Evolutionary conservation across 441 rosid genomes (phyloP).

Genomic region (Dalechampia spathulata): DNA sequence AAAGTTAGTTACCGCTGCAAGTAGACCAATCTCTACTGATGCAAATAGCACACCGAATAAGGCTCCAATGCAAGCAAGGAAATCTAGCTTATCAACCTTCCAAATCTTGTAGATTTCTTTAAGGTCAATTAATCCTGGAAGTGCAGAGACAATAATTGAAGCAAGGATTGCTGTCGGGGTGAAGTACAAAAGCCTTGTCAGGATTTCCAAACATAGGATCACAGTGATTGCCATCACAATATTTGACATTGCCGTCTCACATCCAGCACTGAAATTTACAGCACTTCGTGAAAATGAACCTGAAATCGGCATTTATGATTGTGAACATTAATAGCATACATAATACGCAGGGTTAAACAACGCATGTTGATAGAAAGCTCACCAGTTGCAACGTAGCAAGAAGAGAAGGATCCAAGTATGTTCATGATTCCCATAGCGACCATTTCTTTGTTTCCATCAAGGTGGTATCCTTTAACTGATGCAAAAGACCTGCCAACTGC

Average conservation of each 20-base stretch:
- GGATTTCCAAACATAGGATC: slow-evolving; percentile 44
- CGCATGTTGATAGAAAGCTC: slow-evolving; percentile 14
- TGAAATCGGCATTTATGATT: slow-evolving; percentile 11
- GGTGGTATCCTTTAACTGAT: slow-evolving; percentile 63
- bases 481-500: slow-evolving; percentile 91
- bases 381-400: slow-evolving; percentile 93
- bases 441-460: slow-evolving; percentile 93
- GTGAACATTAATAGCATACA: too few relatives aligned
- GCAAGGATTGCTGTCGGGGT: slow-evolving; percentile 78
- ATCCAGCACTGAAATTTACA: slow-evolving; percentile 76
- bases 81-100: slow-evolving; percentile 82
- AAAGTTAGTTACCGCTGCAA: slow-evolving; percentile 46
- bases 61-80: slow-evolving; percentile 79
- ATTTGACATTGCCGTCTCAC: slow-evolving; percentile 75
- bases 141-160: slow-evolving; percentile 71
- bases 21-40: slow-evolving; percentile 85
- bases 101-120: slow-evolving; percentile 55
- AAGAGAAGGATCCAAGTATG: slow-evolving; percentile 70
- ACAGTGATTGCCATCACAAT: slow-evolving; percentile 81
- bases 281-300: slow-evolving; percentile 93
- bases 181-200: slow-evolving; percentile 66
- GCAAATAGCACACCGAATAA: slow-evolving; percentile 69
- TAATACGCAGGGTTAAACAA: too few relatives aligned
- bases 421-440: slow-evolving; percentile 77
- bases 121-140: slow-evolving; percentile 70